Conservation (phyloP, 805 yeast species). For the Sugiyamaella americana region DNA sequence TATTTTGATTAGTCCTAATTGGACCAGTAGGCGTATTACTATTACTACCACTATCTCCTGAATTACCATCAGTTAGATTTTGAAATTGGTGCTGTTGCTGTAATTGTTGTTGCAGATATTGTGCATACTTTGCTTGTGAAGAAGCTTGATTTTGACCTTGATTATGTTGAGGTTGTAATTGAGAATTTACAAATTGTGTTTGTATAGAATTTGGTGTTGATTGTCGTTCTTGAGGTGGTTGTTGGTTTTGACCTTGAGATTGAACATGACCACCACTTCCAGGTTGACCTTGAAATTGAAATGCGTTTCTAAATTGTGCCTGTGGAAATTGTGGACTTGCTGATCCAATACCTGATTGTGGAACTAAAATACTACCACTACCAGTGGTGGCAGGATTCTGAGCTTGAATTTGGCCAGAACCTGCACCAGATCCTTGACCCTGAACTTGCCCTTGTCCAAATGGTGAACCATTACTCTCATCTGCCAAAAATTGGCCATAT, state of each 20-base stretch:
- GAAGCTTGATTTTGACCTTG: too few relatives aligned
- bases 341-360: background rate
- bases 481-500: background rate
- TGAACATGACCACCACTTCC: background rate
- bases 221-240: too few relatives aligned
- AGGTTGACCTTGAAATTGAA: background rate
- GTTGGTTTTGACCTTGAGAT: too few relatives aligned
- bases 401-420: too few relatives aligned
- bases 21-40: too few relatives aligned
- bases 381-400: background rate
- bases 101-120: slow-evolving; percentile 3
- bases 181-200: background rate
- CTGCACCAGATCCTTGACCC: too few relatives aligned
- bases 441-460: too few relatives aligned
- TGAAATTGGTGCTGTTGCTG: slow-evolving; percentile 15
- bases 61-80: too few relatives aligned
- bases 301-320: slow-evolving; percentile 8
- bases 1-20: too few relatives aligned
- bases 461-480: background rate
- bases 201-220: background rate
- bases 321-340: slow-evolving; percentile 14
- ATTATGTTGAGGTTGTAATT: background rate
- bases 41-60: too few relatives aligned
- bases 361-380: background rate
- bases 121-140: background rate